Percentiles rank a stretch among this genome's conserved stretches.
These are phyloP conservation scores for Helminthosporium solani DNA, from an alignment of 2,329 filamentous ascomycete genomes.

Conservation along the genomic window DNA sequence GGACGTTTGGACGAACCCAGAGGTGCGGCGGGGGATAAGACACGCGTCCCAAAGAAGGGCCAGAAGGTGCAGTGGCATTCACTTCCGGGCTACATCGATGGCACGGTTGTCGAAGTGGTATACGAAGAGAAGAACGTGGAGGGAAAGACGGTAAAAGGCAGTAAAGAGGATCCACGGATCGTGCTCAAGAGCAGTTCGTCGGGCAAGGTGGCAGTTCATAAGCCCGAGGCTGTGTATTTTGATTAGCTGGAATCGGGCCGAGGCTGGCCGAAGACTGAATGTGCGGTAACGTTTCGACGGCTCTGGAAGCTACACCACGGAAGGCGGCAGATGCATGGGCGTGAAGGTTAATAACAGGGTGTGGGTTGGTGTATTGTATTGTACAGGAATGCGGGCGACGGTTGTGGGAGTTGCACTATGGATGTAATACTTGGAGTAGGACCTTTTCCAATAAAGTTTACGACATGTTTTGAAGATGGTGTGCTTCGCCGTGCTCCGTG, in stretches of 20 bases:
- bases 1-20: conserved; percentile 22
- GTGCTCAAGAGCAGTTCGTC: conserved; percentile 43
- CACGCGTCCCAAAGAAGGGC: conserved; percentile 45
- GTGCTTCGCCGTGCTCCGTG: conserved; percentile 12
- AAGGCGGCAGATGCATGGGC: conserved; percentile 10
- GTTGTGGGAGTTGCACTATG: background rate
- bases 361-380: conserved; percentile 10
- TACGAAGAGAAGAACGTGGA: conserved; percentile 45
- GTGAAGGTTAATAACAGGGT: conserved; percentile 13
- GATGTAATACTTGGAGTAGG: conserved; percentile 3
- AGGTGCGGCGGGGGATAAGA: conserved; percentile 31
- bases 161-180: conserved; percentile 46
- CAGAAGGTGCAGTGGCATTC: conserved; percentile 47
- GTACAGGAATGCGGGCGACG: conserved; percentile 1
- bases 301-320: conserved; percentile 1
- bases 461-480: background rate
- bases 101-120: conserved; percentile 46
- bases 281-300: conserved; percentile 11
- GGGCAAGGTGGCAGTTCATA: conserved; percentile 47
- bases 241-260: conserved; percentile 26
- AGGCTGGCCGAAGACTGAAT: background rate
- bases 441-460: conserved; percentile 12
- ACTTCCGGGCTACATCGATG: conserved; percentile 43
- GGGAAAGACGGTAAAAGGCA: conserved; percentile 46
- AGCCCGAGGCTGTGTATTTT: conserved; percentile 47